phyloP scores from a whole-genome alignment of 129 eudicot genomes.

The Artemisia tridentata region DNA sequence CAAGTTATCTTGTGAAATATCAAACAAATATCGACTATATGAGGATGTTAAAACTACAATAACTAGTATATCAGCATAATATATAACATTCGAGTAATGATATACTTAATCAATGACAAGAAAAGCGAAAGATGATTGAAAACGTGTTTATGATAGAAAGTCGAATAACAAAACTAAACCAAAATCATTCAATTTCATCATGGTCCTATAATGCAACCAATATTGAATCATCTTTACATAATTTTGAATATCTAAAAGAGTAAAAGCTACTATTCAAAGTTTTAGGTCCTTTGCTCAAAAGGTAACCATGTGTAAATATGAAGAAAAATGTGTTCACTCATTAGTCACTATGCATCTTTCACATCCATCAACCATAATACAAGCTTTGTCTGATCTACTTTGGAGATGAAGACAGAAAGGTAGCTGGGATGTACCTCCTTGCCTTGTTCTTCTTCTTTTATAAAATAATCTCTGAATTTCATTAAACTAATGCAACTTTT shows the following conservation, averaged over 20 bases:
- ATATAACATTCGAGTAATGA: no score
- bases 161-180: background rate
- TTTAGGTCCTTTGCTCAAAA: constrained; percentile 22
- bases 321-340: constrained; percentile 1
- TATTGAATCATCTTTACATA: constrained; percentile 1
- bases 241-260: background rate
- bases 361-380: constrained; percentile 23
- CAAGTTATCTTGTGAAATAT: background rate
- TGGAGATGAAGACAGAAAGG: constrained; percentile 26
- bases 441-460: constrained; percentile 30
- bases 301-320: constrained; percentile 23
- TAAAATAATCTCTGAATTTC: background rate
- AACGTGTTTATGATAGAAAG: background rate
- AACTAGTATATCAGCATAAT: background rate
- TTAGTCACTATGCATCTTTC: constrained; percentile 24
- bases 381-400: constrained; percentile 37
- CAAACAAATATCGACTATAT: background rate
- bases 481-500: no score
- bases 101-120: no score
- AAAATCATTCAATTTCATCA: background rate
- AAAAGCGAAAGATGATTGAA: no score
- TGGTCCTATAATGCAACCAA: background rate
- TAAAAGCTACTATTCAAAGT: background rate
- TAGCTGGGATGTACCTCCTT: constrained; percentile 32
- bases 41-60: background rate